Base-by-base conservation (phyloP, 2,329 filamentous ascomycete species). In the Calycina herbarum region DNA sequence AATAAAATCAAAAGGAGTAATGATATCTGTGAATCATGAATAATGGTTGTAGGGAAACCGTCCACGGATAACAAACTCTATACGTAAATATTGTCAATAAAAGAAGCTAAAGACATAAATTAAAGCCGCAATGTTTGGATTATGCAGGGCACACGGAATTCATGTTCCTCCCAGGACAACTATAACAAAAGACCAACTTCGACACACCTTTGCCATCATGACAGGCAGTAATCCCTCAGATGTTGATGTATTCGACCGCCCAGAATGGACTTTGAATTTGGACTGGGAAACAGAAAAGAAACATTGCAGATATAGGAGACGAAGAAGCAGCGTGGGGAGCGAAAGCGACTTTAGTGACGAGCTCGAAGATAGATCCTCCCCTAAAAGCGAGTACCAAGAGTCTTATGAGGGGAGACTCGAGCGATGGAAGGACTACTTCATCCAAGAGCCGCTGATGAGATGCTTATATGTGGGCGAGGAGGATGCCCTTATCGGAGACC, bases 361-460 rank as follows among this genome's bases (percentile, higher is more conserved):
- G 20, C 27, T 33, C 7, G 15, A 57, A 40, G 38, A 40, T 0
- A 5, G 5, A 15, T 13, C 38, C 20, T 54, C 35, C 27, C 24
- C 40, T 24, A 15, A 40, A 24, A 35, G 51, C 57, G 48, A 64
- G 17, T 58, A 57, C 20, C n/a, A 56, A 35, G 63, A 66, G 35
- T 56, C 33, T 33, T 45, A 62, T 5, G 67, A 68, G 20, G 65
- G 69, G 48, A 69, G 57, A 45, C 57, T 73, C 5, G 63, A 68
- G 31, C 61, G 62, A 38, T 62, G 66, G 64, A 64, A 63, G 29
- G 17, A 61, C 20, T 71, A 69, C 42, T 73, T 69, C 57, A 60
- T 56, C 15, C 61, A 66, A 40, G 51, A 54, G 10, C 64, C 65
- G 11, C 57, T 72, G 57, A 68, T 65, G 64, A 64, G 67, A 58